These are phyloP conservation scores for rapeseed (Brassica napus) DNA, from an alignment of 345 rosid genomes.

Conservation along the genomic window DNA sequence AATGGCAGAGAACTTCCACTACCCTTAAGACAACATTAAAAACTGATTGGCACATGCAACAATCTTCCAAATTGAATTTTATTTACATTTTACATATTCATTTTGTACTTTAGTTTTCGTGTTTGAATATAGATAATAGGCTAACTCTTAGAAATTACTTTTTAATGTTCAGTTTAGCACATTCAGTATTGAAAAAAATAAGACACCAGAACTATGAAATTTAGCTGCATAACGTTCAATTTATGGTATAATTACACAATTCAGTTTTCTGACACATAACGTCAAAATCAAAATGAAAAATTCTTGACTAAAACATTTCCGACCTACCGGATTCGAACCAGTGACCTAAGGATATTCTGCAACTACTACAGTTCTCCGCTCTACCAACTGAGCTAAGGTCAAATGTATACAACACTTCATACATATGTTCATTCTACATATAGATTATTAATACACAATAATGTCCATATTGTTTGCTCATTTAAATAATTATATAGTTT, in stretches of 20 bases:
- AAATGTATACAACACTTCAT: background rate
- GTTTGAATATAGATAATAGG: background rate
- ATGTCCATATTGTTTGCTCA: background rate
- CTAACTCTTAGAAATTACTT: background rate
- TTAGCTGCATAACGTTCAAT: background rate
- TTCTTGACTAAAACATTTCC: slow-evolving; percentile 14
- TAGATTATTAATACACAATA: background rate
- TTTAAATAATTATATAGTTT: background rate
- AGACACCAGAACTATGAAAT: no score
- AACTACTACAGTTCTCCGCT: slow-evolving; percentile 93
- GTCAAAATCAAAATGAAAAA: background rate
- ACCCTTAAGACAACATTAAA: no score
- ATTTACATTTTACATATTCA: background rate
- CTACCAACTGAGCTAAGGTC: slow-evolving; percentile 98
- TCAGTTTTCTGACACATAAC: background rate
- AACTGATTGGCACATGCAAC: no score
- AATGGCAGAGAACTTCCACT: no score
- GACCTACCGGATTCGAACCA: slow-evolving; percentile 69
- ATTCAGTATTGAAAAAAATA: background rate
- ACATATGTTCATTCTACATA: background rate
- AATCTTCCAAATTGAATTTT: no score
- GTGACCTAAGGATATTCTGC: slow-evolving; percentile 56
- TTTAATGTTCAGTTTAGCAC: background rate
- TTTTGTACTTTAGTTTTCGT: background rate
- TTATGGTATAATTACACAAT: background rate